Base-by-base conservation (phyloP, 495 filamentous ascomycete genomes). In the Parathielavia appendiculata region DNA sequence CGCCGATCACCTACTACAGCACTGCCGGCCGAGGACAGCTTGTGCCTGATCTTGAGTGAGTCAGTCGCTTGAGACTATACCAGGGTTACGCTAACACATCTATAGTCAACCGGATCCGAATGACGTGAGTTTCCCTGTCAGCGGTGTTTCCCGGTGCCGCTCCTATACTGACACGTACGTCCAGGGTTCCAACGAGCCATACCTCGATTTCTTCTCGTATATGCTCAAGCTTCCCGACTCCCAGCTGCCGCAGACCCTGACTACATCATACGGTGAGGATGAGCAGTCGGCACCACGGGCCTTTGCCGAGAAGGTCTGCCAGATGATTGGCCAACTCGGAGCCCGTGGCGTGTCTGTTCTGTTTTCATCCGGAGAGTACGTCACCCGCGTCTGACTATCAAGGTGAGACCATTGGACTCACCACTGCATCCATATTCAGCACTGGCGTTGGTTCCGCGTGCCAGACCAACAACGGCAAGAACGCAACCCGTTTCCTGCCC, bases 251-350 rank as follows among this genome's bases (percentile, higher is more conserved):
- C 83, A 87, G 58, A 83, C 88, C 13, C 81, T 95, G 58, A 85
- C 87, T 38, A 90, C 84, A 44, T 90, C 86, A 0, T 95, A 93
- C 67, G 88, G 88, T 41, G 89, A 92, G 62, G 82, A 91, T 47
- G 90, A 95, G 67, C 73, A 92, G 73, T 87, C 82, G 5, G 80
- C 93, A 0, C 88, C 89, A 0, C 65, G 75, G 36, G 68, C 76
- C 1, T 95, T 91, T 63, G 84, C 87, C 43, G 72, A 74, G 44
- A 79, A 75, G 40, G 86, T 90, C 5, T 93, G 90, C 75, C 82
- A 86, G 67, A 81, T 89, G 68, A 73, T 78, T 60, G 71, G 69
- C 43, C 73, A 78, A 59, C 81, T 93, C 16, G 89, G 88, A 39
- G 82, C 81, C 35, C 86, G 89, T 23, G 90, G 90, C 48, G 86